Evolutionary conservation across 2,329 filamentous ascomycete genomes (phyloP).

Genomic region (Mycosphaerelloides madeirae): DNA sequence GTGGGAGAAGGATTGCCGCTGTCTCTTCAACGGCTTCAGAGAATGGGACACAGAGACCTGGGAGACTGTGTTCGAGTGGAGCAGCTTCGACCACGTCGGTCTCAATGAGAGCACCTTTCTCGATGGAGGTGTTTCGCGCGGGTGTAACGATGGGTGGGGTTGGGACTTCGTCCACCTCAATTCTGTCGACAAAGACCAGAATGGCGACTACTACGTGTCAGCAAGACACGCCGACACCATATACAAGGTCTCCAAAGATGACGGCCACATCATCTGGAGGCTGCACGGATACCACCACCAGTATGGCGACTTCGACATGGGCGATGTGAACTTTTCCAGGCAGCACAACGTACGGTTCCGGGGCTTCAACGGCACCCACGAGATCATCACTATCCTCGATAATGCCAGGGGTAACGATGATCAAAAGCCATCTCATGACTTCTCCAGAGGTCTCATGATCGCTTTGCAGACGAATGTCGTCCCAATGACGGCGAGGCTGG

Average conservation of each 20-base stretch:
- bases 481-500: constrained; percentile 10
- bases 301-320: constrained; percentile 4
- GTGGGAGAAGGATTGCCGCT: constrained; percentile 10
- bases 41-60: constrained; percentile 33
- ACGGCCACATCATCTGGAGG: constrained; percentile 49
- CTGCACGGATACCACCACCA: constrained; percentile 25
- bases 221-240: constrained; percentile 46
- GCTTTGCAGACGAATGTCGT: constrained; percentile 12
- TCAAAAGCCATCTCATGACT: constrained; percentile 8
- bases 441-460: constrained; percentile 18
- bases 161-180: constrained; percentile 12
- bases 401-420: constrained; percentile 38
- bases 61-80: constrained; percentile 33
- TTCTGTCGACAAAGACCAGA: constrained; percentile 33
- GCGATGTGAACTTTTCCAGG: constrained; percentile 34
- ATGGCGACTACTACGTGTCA: constrained; percentile 51
- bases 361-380: constrained; percentile 37
- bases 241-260: constrained; percentile 42
- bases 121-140: constrained; percentile 4
- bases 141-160: constrained; percentile 12
- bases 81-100: constrained; percentile 19
- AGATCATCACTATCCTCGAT: constrained; percentile 48
- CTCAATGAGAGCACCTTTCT: constrained; percentile 15
- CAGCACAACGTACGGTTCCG: constrained; percentile 47
- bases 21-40: constrained; percentile 31